These are phyloP conservation scores for Neoscytalidium dimidiatum DNA, from an alignment of 2,329 filamentous ascomycete genomes.

Conservation along the genomic window DNA sequence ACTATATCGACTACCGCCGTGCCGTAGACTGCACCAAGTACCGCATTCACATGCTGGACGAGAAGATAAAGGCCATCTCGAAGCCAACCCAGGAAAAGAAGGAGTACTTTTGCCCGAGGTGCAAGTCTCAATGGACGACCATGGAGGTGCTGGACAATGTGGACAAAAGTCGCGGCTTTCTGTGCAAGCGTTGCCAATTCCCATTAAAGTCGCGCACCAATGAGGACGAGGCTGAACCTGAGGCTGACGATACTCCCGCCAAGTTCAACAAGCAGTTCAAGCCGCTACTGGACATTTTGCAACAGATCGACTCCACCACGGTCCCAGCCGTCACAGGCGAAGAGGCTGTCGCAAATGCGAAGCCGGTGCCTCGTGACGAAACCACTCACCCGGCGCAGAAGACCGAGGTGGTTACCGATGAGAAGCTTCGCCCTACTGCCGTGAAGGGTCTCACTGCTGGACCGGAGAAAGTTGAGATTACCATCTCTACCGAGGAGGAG, in stretches of 20 bases:
- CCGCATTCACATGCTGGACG: constrained; percentile 84
- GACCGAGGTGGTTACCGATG: constrained; percentile 59
- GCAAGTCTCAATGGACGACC: constrained; percentile 82
- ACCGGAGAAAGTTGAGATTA: constrained; percentile 69
- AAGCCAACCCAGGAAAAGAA: constrained; percentile 81
- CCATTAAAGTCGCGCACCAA: constrained; percentile 52
- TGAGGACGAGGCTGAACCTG: constrained; percentile 45
- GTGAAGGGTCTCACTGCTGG: constrained; percentile 69
- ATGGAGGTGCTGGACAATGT: constrained; percentile 84
- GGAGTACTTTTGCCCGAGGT: constrained; percentile 82
- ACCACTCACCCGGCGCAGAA: constrained; percentile 64
- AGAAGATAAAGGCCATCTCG: constrained; percentile 81
- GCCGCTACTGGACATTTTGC: constrained; percentile 74
- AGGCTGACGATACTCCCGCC: constrained; percentile 57
- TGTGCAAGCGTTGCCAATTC: constrained; percentile 76
- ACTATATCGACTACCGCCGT: constrained; percentile 93
- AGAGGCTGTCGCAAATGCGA: constrained; percentile 62
- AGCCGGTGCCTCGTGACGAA: constrained; percentile 67
- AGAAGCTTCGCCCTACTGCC: constrained; percentile 61
- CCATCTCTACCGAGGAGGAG: constrained; percentile 66
- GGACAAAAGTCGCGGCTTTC: constrained; percentile 67
- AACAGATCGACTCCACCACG: constrained; percentile 72
- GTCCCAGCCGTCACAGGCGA: constrained; percentile 76
- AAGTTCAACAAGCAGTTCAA: constrained; percentile 75
- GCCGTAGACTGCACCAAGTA: constrained; percentile 97